phyloP scores from a whole-genome alignment of 192 early-diverging fungal species.

The Physocladia obscura region DNA sequence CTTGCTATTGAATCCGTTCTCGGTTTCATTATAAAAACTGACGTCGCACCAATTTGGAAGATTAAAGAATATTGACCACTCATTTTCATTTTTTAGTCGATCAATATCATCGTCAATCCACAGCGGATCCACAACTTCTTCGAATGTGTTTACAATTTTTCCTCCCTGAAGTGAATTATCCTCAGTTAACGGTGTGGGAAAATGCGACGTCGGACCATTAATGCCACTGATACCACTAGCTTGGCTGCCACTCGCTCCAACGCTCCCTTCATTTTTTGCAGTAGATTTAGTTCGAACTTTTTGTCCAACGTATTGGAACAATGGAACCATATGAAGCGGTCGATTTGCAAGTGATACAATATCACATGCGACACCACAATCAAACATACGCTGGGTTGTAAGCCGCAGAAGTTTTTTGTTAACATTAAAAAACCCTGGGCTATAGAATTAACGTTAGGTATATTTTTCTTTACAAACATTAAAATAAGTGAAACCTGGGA shows the following conservation, averaged over 20 bases:
- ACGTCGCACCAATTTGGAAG: conserved; percentile 92
- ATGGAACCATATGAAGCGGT: conserved; percentile 85
- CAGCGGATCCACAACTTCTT: conserved; percentile 52
- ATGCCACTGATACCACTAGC: background rate
- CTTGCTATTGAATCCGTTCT: conserved; percentile 13
- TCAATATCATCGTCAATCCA: conserved; percentile 42
- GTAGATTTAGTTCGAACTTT: too few species aligned
- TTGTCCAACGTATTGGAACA: conserved; percentile 77
- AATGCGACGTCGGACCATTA: background rate
- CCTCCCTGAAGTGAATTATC: background rate
- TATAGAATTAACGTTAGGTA: background rate
- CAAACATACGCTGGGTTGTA: conserved; percentile 92
- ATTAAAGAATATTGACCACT: conserved; percentile 48
- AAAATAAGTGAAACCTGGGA: conserved; percentile 45
- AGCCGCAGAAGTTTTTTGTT: conserved; percentile 80
- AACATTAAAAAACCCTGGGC: conserved; percentile 86
- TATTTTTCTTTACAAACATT: background rate
- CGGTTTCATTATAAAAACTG: conserved; percentile 74
- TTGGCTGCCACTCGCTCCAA: background rate
- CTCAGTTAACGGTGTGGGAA: too few species aligned
- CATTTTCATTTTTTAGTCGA: conserved; percentile 28
- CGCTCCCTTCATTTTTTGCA: too few species aligned
- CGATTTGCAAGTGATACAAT: conserved; percentile 84
- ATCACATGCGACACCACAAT: conserved; percentile 87
- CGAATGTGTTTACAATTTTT: background rate